phyloP scores from a whole-genome alignment of 1,139 yeast species.

The Wickerhamomyces sp. region DNA sequence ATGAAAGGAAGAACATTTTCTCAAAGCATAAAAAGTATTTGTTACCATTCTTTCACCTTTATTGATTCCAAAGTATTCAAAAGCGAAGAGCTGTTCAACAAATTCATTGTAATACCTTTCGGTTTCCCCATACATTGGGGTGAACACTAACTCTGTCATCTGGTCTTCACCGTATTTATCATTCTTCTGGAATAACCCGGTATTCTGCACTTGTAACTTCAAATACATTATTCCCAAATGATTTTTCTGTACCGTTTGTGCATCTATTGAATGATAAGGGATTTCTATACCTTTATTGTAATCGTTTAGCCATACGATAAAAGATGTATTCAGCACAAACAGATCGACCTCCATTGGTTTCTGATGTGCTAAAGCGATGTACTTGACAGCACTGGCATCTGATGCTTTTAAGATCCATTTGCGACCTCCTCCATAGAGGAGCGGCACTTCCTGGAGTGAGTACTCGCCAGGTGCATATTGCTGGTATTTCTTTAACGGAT shows the following conservation, averaged over 20 bases:
- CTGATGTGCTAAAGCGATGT: slow-evolving; percentile 11
- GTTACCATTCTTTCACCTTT: slow-evolving; percentile 33
- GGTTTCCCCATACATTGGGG: slow-evolving; percentile 29
- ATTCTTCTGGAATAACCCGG: slow-evolving; percentile 15
- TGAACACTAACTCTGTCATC: slow-evolving; percentile 25
- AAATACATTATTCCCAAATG: slow-evolving; percentile 10
- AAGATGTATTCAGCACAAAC: slow-evolving; percentile 30
- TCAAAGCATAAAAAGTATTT: slow-evolving; percentile 22
- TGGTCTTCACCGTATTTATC: slow-evolving; percentile 3
- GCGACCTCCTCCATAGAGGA: slow-evolving; percentile 38
- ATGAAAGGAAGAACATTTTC: slow-evolving; percentile 18
- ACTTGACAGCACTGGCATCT: slow-evolving; percentile 7
- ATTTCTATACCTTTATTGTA: slow-evolving; percentile 30
- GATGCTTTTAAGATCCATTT: slow-evolving; percentile 20
- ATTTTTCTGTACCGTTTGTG: slow-evolving; percentile 27
- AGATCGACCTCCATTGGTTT: slow-evolving; percentile 27
- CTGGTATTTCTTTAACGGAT: slow-evolving; percentile 26
- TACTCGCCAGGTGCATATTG: slow-evolving; percentile 27
- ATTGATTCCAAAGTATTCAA: slow-evolving; percentile 32
- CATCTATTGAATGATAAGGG: slow-evolving; percentile 28
- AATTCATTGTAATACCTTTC: slow-evolving; percentile 31
- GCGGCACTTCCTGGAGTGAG: slow-evolving; percentile 27
- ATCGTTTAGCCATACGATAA: slow-evolving; percentile 33
- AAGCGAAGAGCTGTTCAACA: slow-evolving; percentile 32
- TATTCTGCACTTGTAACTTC: slow-evolving; percentile 14